These are phyloP conservation scores for Xylaria sp. DNA, from an alignment of 2,329 filamentous ascomycete species.

Conservation along the genomic window DNA sequence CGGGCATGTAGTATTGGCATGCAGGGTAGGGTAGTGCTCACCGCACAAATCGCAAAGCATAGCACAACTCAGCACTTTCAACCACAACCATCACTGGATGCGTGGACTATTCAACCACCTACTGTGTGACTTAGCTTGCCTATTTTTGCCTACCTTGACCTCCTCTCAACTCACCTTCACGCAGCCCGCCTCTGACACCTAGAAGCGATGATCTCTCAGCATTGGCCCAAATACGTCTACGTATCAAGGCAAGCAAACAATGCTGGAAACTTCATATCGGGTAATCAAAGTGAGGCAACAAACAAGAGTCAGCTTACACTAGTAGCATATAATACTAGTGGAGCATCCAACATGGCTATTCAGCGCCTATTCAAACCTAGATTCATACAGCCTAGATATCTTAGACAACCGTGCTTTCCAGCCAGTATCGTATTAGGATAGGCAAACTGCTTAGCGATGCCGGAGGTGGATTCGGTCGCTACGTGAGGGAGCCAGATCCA, in stretches of 20 bases:
- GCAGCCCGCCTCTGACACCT: too few species aligned
- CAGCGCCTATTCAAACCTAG: background rate
- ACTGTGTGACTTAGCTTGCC: background rate
- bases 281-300: constrained; percentile 31
- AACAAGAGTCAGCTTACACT: constrained; percentile 29
- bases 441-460: constrained; percentile 29
- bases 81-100: background rate
- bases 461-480: constrained; percentile 27
- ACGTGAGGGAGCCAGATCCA: constrained; percentile 10
- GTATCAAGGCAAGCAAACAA: constrained; percentile 10
- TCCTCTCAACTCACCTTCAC: background rate
- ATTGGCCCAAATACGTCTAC: background rate
- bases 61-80: constrained; percentile 9
- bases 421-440: background rate
- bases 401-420: too few species aligned
- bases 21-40: constrained; percentile 32
- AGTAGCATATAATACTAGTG: background rate
- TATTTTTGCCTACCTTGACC: constrained; percentile 1
- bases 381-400: background rate
- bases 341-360: background rate
- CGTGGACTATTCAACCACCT: constrained; percentile 18
- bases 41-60: constrained; percentile 17
- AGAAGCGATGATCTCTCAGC: background rate
- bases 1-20: constrained; percentile 27
- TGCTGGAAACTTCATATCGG: background rate